phyloP scores from a whole-genome alignment of 805 yeast genomes.

The Brettanomyces bruxellensis region DNA sequence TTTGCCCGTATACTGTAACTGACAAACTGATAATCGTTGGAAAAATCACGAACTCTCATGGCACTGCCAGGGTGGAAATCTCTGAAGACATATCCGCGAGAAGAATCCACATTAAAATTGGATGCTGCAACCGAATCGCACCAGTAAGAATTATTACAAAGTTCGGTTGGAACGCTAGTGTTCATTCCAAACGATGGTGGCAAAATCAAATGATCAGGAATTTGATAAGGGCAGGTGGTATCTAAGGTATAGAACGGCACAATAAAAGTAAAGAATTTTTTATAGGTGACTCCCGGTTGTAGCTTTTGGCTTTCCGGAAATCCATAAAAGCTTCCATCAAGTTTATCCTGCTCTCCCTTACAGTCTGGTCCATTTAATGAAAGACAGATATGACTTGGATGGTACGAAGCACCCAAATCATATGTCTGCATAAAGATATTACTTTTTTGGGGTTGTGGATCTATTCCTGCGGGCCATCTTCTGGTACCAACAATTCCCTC shows the following conservation, averaged over 20 bases:
- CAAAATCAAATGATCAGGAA: conserved; percentile 24
- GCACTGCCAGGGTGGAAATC: conserved; percentile 42
- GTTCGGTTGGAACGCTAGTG: conserved; percentile 16
- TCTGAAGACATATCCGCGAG: conserved; percentile 47
- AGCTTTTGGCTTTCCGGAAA: conserved; percentile 36
- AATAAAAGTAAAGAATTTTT: conserved; percentile 49
- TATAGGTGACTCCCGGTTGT: conserved; percentile 37
- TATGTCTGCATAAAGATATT: conserved; percentile 36
- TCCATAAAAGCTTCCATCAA: conserved; percentile 26
- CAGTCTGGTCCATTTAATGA: conserved; percentile 2
- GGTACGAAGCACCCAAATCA: conserved; percentile 45
- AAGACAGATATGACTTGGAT: conserved; percentile 24
- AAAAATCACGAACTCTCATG: conserved; percentile 37
- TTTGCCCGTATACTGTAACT: conserved; percentile 47
- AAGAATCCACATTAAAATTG: conserved; percentile 23
- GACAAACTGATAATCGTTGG: conserved; percentile 32
- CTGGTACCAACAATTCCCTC: conserved; percentile 36
- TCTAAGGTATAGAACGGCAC: conserved; percentile 47
- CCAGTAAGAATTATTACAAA: conserved; percentile 13
- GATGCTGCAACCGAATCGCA: conserved; percentile 19
- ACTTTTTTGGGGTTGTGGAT: conserved; percentile 7
- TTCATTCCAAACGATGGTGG: conserved; percentile 36
- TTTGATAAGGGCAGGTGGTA: conserved; percentile 37
- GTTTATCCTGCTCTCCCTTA: conserved; percentile 7
- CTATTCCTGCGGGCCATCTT: conserved; percentile 2